These are phyloP conservation scores for Rutstroemia sp. DNA, from an alignment of 2,329 filamentous ascomycete species.

Conservation along the genomic window DNA sequence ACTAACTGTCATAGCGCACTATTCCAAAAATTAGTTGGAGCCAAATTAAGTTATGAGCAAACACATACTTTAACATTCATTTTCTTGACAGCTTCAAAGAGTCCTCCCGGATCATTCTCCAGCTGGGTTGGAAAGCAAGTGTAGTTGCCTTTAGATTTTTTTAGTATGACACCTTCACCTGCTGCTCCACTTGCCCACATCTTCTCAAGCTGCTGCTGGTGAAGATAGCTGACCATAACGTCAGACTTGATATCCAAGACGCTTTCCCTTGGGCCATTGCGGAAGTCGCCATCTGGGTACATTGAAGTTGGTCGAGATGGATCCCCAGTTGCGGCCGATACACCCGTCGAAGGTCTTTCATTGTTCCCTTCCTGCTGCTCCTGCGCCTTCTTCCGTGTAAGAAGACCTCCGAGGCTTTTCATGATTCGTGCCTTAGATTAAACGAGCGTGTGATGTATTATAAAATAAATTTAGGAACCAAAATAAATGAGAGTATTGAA, in stretches of 20 bases:
- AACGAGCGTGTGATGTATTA: no score
- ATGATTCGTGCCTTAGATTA: no score
- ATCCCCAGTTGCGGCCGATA: not conserved
- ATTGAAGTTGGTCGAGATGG: constrained; percentile 26
- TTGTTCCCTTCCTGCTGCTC: not conserved
- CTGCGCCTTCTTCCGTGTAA: not conserved
- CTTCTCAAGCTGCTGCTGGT: constrained; percentile 51
- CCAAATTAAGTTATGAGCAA: not conserved
- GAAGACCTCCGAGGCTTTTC: no score
- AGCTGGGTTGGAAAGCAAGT: constrained; percentile 43
- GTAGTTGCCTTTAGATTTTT: constrained; percentile 43
- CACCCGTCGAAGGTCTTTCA: no score
- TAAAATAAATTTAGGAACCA: no score
- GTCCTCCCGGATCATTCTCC: constrained; percentile 36
- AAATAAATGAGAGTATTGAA: no score
- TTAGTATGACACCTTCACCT: constrained; percentile 49
- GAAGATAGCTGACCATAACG: constrained; percentile 57
- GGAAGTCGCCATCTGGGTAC: constrained; percentile 34
- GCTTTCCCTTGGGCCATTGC: constrained; percentile 36
- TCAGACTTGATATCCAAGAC: constrained; percentile 49
- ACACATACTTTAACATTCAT: constrained; percentile 47
- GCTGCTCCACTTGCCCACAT: constrained; percentile 40
- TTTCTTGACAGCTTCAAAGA: constrained; percentile 41
- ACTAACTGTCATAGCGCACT: constrained; percentile 62
- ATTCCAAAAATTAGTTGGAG: not conserved